A percentile compares a stretch with the other conserved stretches of the same genome.
Conservation (phyloP, 1,284 basidiomycete genomes). For the Spongispora temasekensis region DNA sequence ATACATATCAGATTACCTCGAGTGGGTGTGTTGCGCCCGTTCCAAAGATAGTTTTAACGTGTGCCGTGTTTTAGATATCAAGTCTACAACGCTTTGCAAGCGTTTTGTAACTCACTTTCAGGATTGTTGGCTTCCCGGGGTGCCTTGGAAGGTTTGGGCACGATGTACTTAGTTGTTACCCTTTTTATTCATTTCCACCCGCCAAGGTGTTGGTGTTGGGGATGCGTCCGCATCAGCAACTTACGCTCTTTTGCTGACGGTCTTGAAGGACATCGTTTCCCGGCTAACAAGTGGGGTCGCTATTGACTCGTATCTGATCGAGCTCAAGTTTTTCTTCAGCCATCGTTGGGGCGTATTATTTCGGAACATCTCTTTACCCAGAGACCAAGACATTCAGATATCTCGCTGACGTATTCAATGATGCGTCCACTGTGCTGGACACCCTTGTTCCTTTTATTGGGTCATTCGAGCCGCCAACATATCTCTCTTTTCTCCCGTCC, state of each 20-base stretch:
- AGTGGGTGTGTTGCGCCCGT: slow-evolving; percentile 18
- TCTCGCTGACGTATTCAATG: slow-evolving; percentile 68
- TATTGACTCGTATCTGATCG: background rate
- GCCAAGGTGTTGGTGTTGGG: slow-evolving; percentile 65
- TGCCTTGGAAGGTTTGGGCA: slow-evolving; percentile 72
- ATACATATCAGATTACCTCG: slow-evolving; percentile 33
- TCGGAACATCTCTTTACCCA: slow-evolving; percentile 64
- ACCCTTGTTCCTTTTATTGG: slow-evolving; percentile 58
- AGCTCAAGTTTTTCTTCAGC: slow-evolving; percentile 40
- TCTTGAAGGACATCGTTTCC: slow-evolving; percentile 63
- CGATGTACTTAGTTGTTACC: slow-evolving; percentile 32
- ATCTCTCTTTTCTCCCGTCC: slow-evolving; percentile 23
- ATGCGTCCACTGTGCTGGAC: slow-evolving; percentile 58
- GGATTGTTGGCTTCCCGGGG: slow-evolving; percentile 64
- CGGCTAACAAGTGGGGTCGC: slow-evolving; percentile 57
- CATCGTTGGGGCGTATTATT: slow-evolving; percentile 58
- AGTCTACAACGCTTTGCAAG: slow-evolving; percentile 64
- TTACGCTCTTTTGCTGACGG: slow-evolving; percentile 59
- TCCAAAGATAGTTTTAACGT: background rate
- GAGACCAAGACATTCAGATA: slow-evolving; percentile 73
- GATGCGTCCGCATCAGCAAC: slow-evolving; percentile 66
- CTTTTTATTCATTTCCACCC: background rate
- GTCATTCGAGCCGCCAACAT: slow-evolving; percentile 28
- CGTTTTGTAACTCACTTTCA: slow-evolving; percentile 67
- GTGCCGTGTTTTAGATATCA: slow-evolving; percentile 48